Evolutionary conservation across 495 filamentous ascomycete species (phyloP).

Genomic region (Xylaria palmicola): DNA sequence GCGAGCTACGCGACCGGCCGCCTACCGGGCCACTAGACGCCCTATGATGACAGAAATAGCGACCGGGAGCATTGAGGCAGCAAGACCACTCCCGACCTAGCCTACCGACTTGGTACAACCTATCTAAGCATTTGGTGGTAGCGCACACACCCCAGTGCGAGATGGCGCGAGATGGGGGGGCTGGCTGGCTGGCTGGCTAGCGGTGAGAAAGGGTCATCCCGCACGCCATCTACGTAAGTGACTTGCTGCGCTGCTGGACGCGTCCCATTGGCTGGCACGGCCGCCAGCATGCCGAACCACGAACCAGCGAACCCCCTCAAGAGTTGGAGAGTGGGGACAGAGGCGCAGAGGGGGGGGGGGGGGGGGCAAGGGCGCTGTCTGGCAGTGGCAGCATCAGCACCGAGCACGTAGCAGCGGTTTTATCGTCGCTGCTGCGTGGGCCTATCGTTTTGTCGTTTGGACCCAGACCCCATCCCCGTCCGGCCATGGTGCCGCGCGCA

Average conservation of each 20-base stretch:
- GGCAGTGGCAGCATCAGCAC: background rate
- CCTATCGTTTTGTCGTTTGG: slow-evolving; percentile 6
- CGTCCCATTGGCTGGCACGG: background rate
- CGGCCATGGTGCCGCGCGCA: slow-evolving; percentile 10
- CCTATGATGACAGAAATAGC: background rate
- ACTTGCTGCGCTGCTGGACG: background rate
- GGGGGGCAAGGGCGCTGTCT: background rate
- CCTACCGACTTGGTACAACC: too few species aligned
- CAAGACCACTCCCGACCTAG: too few species aligned
- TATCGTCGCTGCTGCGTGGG: background rate
- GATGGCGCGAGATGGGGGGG: too few species aligned
- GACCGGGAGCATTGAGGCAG: background rate
- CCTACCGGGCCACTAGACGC: background rate
- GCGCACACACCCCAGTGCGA: too few species aligned
- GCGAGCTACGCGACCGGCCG: background rate
- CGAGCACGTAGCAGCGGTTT: too few species aligned
- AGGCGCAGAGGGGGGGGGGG: too few species aligned
- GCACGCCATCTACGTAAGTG: slow-evolving; percentile 9
- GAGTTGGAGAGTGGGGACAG: too few species aligned
- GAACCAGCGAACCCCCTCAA: too few species aligned
- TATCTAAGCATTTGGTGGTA: too few species aligned
- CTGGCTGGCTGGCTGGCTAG: too few species aligned
- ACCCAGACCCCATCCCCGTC: background rate
- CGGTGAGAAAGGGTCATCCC: slow-evolving; percentile 1
- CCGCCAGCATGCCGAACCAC: background rate